A percentile compares a stretch with the other conserved stretches of the same genome.
Evolutionary conservation across 1,139 yeast genomes (phyloP).

Genomic region (Suhomyces bribrorum): DNA sequence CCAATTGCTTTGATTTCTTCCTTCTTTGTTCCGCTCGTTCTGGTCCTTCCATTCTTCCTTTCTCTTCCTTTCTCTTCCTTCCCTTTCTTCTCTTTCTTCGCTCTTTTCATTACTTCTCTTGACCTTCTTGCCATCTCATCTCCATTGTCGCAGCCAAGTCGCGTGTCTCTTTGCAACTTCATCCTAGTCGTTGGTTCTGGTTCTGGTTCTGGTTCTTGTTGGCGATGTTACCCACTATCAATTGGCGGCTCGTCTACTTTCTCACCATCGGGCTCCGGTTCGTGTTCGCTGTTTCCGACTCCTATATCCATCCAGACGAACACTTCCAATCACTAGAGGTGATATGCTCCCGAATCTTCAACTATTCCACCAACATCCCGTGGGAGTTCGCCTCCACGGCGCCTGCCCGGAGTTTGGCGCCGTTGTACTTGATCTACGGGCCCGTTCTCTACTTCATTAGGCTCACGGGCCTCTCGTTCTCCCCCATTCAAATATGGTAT

Average conservation of each 20-base stretch:
- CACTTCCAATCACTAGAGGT: conserved; percentile 89
- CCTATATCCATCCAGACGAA: conserved; percentile 97
- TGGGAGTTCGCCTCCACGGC: conserved; percentile 78
- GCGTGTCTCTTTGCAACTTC: too few relatives aligned
- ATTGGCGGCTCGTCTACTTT: conserved; percentile 50
- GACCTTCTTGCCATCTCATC: too few relatives aligned
- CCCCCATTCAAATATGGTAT: conserved; percentile 55
- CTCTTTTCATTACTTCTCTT: too few relatives aligned
- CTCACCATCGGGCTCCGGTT: conserved; percentile 51
- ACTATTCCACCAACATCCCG: conserved; percentile 58
- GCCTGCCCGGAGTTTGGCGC: conserved; percentile 76
- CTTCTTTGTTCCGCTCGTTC: too few relatives aligned
- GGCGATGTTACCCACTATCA: conserved; percentile 3
- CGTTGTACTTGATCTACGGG: conserved; percentile 68
- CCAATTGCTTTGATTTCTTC: too few relatives aligned
- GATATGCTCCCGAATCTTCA: conserved; percentile 50
- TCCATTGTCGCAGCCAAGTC: too few relatives aligned
- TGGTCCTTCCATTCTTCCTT: too few relatives aligned
- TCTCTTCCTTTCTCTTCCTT: too few relatives aligned
- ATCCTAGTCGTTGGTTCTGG: too few relatives aligned
- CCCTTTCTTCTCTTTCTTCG: too few relatives aligned
- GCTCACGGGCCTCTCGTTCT: conserved; percentile 23
- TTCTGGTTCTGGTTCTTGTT: too few relatives aligned
- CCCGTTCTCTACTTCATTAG: conserved; percentile 52
- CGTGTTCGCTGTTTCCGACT: conserved; percentile 63